These are phyloP conservation scores for Halenospora varia DNA, from an alignment of 495 filamentous ascomycete genomes.

Conservation along the genomic window DNA sequence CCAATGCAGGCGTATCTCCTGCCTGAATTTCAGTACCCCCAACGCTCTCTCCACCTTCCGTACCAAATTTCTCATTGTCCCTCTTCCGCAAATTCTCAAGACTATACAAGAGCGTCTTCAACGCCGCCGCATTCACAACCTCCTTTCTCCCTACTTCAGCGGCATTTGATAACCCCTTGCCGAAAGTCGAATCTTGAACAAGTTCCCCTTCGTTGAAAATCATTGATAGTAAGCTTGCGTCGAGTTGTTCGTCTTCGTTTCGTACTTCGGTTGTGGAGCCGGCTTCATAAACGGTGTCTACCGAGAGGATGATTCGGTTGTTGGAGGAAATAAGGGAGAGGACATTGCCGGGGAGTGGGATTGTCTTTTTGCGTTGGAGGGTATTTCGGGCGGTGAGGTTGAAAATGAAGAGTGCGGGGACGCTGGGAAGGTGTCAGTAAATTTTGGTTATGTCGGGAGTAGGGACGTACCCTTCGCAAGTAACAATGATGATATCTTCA, in stretches of 20 bases:
- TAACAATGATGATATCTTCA: constrained; percentile 47
- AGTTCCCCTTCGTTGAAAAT: no score
- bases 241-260: no score
- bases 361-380: constrained; percentile 41
- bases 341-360: constrained; percentile 54
- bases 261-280: constrained; percentile 29
- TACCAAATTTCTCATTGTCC: constrained; percentile 45
- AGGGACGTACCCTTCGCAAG: constrained; percentile 61
- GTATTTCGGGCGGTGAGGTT: constrained; percentile 35
- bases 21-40: no score
- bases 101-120: constrained; percentile 62
- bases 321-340: constrained; percentile 46
- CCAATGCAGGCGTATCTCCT: no score
- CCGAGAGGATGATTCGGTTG: constrained; percentile 45
- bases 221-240: no score
- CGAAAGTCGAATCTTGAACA: no score
- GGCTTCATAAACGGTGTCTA: constrained; percentile 47
- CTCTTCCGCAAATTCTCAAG: constrained; percentile 73
- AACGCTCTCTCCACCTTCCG: no score
- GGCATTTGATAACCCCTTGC: neutral
- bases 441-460: neutral
- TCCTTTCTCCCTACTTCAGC: constrained; percentile 16
- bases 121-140: constrained; percentile 13
- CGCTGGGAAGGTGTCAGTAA: constrained; percentile 39
- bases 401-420: constrained; percentile 59